Evolutionary conservation across 805 yeast species (phyloP), one percentile per base, ranked within the genome.

Genomic region (Peterozyma xylosa): DNA sequence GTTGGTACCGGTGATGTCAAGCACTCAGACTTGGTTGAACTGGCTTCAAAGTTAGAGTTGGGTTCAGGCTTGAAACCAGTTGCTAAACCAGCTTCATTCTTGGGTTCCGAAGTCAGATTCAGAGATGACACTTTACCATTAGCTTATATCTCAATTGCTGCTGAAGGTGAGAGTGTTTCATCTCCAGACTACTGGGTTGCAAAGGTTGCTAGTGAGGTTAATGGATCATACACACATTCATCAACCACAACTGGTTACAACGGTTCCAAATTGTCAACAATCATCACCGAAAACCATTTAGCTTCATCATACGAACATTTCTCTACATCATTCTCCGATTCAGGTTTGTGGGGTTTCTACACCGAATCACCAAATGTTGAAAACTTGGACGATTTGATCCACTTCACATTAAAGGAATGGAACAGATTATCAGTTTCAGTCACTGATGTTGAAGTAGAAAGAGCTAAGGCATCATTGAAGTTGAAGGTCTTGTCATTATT

Each of bases 111-210:
- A 62, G 82, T 84, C 52, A 80, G 90, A 76, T 69, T 84, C 70
- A 82, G 95, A 79, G 95, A 86, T 61, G 95, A 86, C 67, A 86
- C 88, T 55, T 62, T 82, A 58, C 87, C 91, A 60, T 76, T 78
- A 61, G 93, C 91, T 45, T 82, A 83, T 74, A 74, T 84, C 56
- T 66, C 89, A 44, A 72, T 86, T 56, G 88, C 89, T 46, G 91
- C 74, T 45, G 72, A 77, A 58, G 87, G 88, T 69, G 90, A 83
- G 66, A 69, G 82, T 37, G 48, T 73, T 40, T 58, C 59, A 48
- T 80, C 90, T 45, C 78, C 82, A 53, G 76, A 82, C 57, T 83
- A 73, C 71, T 74, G 74, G 64, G 76, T 78, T 49, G 82, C 91
- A 52, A 67, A 81, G 66, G 88, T 86, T 54, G 91, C 89, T 45